phyloP scores from a whole-genome alignment of 2,329 filamentous ascomycete genomes.

The Cladosporium cucumerinum region DNA sequence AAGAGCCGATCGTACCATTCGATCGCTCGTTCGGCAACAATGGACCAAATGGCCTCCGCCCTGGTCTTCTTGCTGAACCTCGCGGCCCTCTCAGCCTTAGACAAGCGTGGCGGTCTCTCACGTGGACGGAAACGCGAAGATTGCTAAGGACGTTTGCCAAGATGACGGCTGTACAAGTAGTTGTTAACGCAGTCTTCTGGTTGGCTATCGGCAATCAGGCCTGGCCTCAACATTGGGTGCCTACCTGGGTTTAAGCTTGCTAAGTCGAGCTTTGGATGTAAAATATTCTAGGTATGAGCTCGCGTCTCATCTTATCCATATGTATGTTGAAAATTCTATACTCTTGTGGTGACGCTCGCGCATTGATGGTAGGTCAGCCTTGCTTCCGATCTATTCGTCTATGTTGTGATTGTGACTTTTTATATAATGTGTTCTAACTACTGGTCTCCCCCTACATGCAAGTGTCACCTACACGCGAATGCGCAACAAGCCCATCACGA shows the following conservation, averaged over 20 bases:
- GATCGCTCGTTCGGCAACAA: constrained; percentile 17
- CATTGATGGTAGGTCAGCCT: not conserved
- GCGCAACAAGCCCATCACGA: no score
- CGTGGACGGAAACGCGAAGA: constrained; percentile 4
- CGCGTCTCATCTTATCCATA: not conserved
- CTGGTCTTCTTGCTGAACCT: constrained; percentile 2
- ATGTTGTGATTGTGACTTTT: not conserved
- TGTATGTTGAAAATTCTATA: not conserved
- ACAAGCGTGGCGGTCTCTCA: constrained; percentile 5
- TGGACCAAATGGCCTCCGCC: not conserved
- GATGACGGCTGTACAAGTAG: not conserved
- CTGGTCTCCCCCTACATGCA: no score
- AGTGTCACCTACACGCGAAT: no score
- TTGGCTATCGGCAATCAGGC: not conserved
- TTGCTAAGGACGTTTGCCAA: not conserved
- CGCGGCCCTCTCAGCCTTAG: not conserved
- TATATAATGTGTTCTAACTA: not conserved
- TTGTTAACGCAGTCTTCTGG: not conserved
- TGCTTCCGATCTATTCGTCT: no score
- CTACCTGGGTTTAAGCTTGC: not conserved
- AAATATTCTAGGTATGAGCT: not conserved
- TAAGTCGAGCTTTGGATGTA: not conserved
- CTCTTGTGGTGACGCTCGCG: not conserved
- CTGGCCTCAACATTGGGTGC: not conserved
- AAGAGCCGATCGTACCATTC: constrained; percentile 17